phyloP scores from a whole-genome alignment of 2,329 filamentous ascomycete species.

The Trichoderma sp. region DNA sequence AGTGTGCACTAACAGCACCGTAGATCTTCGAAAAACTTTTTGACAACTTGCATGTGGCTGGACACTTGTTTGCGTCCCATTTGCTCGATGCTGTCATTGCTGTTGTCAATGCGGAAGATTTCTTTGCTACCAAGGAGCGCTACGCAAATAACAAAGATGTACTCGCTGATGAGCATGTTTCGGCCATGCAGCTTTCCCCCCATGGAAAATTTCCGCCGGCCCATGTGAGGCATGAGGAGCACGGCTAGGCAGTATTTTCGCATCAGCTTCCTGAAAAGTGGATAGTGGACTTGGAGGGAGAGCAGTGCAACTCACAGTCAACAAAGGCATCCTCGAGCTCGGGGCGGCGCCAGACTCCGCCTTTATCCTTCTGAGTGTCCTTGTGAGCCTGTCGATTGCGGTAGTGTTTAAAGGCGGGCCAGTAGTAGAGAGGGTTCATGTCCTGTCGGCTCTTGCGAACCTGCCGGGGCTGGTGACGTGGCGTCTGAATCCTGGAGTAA shows the following conservation, averaged over 20 bases:
- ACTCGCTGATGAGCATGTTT: slow-evolving; percentile 68
- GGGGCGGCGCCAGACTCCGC: slow-evolving; percentile 52
- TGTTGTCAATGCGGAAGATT: slow-evolving; percentile 43
- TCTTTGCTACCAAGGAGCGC: slow-evolving; percentile 41
- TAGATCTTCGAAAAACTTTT: slow-evolving; percentile 61
- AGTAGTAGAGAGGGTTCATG: slow-evolving; percentile 59
- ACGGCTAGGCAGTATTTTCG: slow-evolving; percentile 46
- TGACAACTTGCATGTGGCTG: slow-evolving; percentile 68
- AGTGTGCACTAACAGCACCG: slow-evolving; percentile 54
- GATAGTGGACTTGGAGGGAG: background rate
- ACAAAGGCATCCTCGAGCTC: slow-evolving; percentile 64
- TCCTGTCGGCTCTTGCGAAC: slow-evolving; percentile 35
- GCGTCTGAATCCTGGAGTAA: slow-evolving; percentile 35
- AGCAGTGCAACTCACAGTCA: slow-evolving; percentile 50
- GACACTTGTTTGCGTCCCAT: slow-evolving; percentile 63
- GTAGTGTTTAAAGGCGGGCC: slow-evolving; percentile 62
- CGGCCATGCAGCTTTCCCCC: slow-evolving; percentile 61
- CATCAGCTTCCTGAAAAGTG: slow-evolving; percentile 23
- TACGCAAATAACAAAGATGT: slow-evolving; percentile 50
- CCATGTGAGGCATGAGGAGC: slow-evolving; percentile 63
- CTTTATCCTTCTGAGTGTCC: slow-evolving; percentile 56
- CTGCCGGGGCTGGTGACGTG: slow-evolving; percentile 36
- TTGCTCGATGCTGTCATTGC: slow-evolving; percentile 43
- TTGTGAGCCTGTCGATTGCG: slow-evolving; percentile 63
- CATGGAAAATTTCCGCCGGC: slow-evolving; percentile 63